Evolutionary conservation across 2,329 filamentous ascomycete genomes (phyloP).

Genomic region (Penicillium sp.): DNA sequence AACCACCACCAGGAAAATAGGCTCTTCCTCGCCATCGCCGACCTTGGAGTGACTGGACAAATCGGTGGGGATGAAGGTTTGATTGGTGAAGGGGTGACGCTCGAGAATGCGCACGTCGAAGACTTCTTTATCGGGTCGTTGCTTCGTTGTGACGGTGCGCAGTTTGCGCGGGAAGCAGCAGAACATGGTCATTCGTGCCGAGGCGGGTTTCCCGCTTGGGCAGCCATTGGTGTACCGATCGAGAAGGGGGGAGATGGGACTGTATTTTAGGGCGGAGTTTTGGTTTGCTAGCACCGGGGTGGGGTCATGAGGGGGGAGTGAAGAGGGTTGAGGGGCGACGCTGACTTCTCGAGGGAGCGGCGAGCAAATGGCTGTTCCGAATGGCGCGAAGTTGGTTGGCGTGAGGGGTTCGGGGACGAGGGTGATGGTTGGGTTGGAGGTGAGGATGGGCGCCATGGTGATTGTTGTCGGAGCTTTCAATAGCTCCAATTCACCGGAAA

Average conservation of each 20-base stretch:
- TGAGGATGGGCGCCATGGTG: constrained; percentile 37
- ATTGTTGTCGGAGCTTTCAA: background rate
- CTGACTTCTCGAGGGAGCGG: constrained; percentile 59
- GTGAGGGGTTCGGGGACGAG: constrained; percentile 68
- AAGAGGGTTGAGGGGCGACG: constrained; percentile 49
- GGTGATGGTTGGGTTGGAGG: constrained; percentile 38
- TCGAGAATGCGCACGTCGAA: constrained; percentile 78
- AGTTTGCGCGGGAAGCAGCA: constrained; percentile 71
- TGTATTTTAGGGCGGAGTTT: constrained; percentile 83
- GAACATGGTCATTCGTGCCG: constrained; percentile 82
- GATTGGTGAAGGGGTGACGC: constrained; percentile 88
- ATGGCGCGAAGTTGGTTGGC: constrained; percentile 68
- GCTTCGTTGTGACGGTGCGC: constrained; percentile 26
- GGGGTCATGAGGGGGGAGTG: constrained; percentile 44
- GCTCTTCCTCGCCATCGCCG: constrained; percentile 28
- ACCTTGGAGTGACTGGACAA: constrained; percentile 39
- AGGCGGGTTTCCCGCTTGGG: constrained; percentile 44
- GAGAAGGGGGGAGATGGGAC: constrained; percentile 71
- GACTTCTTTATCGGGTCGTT: constrained; percentile 26
- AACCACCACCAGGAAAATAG: constrained; percentile 78
- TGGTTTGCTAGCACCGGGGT: constrained; percentile 73
- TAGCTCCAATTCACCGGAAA: background rate
- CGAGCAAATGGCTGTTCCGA: constrained; percentile 81
- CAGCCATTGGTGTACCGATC: constrained; percentile 68
- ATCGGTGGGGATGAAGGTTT: constrained; percentile 84